These are phyloP conservation scores for Lantana camara DNA, from an alignment of 257 asterid genomes.

Conservation along the genomic window DNA sequence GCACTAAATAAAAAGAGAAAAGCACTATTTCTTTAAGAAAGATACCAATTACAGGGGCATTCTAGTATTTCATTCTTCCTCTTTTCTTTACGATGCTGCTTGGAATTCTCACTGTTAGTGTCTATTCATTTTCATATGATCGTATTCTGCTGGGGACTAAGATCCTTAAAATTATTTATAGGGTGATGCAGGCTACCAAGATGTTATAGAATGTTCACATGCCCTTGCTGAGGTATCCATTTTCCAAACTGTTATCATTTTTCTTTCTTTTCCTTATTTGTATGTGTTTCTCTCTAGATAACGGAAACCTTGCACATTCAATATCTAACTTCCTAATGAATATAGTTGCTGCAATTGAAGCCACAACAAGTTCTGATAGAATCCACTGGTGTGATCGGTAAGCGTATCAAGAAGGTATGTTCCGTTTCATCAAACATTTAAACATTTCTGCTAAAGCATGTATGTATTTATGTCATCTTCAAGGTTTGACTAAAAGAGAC, in stretches of 20 bases:
- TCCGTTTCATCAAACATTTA: constrained; percentile 5
- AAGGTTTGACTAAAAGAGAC: constrained; percentile 17
- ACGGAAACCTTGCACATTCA: neutral
- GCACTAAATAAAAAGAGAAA: neutral
- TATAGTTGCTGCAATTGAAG: constrained; percentile 75
- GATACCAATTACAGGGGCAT: neutral
- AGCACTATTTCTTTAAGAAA: neutral
- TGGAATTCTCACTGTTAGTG: constrained; percentile 7
- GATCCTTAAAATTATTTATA: constrained; percentile 40
- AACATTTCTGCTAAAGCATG: constrained; percentile 16
- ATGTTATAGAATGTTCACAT: constrained; percentile 78
- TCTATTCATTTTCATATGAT: constrained; percentile 1
- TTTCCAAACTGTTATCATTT: neutral
- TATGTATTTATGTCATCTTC: neutral
- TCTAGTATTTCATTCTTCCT: constrained; percentile 11
- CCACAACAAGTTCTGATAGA: constrained; percentile 84
- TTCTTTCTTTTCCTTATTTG: neutral
- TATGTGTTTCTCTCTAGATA: neutral
- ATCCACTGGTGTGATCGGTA: constrained; percentile 97
- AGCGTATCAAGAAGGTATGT: constrained; percentile 88
- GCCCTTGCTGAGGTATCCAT: constrained; percentile 72
- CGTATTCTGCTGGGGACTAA: no score
- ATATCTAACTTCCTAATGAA: constrained; percentile 26
- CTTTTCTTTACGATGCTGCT: neutral
- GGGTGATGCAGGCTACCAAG: constrained; percentile 98